Conservation (phyloP, 306 rosid species). For the Vigna unguiculata region DNA sequence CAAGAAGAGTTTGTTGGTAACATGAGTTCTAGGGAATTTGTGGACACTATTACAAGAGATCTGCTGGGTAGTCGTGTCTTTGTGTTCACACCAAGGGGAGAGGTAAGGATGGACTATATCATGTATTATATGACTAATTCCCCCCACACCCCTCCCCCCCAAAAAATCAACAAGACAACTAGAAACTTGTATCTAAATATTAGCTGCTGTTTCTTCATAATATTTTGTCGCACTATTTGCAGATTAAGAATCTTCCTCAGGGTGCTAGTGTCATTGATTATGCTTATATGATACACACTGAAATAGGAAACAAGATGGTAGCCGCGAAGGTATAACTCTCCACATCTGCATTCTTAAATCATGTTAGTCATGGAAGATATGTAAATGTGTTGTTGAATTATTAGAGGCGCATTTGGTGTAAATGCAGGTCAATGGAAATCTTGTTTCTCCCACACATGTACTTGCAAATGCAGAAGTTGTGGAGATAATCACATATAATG, state of each 20-base stretch:
- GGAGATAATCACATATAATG: slow-evolving; percentile 96
- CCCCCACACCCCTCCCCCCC: background rate
- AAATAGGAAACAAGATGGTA: slow-evolving; percentile 97
- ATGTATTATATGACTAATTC: slow-evolving; percentile 7
- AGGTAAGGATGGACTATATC: slow-evolving; percentile 62
- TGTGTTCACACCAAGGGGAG: slow-evolving; percentile 98
- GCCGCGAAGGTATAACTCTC: slow-evolving; percentile 85
- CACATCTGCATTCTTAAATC: slow-evolving; percentile 24
- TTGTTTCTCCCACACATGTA: slow-evolving; percentile 80
- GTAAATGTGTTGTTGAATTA: slow-evolving; percentile 15
- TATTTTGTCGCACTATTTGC: slow-evolving; percentile 40
- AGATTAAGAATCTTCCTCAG: slow-evolving; percentile 95
- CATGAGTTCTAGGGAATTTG: slow-evolving; percentile 99
- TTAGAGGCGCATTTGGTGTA: slow-evolving; percentile 36
- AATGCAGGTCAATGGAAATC: slow-evolving; percentile 95
- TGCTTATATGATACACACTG: slow-evolving; percentile 99
- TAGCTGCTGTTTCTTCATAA: slow-evolving; percentile 32
- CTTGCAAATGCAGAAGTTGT: slow-evolving; percentile 99
- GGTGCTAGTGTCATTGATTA: slow-evolving; percentile 97
- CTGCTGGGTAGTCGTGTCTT: slow-evolving; percentile 95
- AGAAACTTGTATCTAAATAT: slow-evolving; percentile 24
- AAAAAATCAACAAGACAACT: slow-evolving; percentile 28
- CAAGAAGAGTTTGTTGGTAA: slow-evolving; percentile 99
- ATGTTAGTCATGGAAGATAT: slow-evolving; percentile 31
- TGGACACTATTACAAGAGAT: slow-evolving; percentile 95